phyloP scores from a whole-genome alignment of 805 yeast genomes.

The Cyberlindnera maritima region DNA sequence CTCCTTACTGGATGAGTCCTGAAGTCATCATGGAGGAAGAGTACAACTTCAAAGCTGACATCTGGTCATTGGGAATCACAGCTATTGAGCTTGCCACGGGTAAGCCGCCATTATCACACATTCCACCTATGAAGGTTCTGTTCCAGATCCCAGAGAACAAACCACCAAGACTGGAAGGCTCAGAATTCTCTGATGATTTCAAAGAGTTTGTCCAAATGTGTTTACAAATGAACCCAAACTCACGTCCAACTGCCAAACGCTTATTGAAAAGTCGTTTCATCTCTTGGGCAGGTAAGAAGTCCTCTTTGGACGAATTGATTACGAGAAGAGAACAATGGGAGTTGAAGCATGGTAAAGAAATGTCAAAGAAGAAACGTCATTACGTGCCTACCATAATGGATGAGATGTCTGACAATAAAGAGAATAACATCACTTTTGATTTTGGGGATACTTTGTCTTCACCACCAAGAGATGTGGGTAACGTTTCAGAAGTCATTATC shows the following conservation, averaged over 20 bases:
- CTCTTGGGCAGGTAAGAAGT: slow-evolving; percentile 36
- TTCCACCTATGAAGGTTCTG: slow-evolving; percentile 38
- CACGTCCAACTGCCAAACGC: slow-evolving; percentile 61
- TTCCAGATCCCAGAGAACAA: slow-evolving; percentile 51
- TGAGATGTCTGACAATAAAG: background rate
- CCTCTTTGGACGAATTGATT: slow-evolving; percentile 38
- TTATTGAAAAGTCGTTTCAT: slow-evolving; percentile 60
- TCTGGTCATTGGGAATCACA: slow-evolving; percentile 97
- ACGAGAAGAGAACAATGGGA: slow-evolving; percentile 44
- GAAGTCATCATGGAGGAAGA: slow-evolving; percentile 93
- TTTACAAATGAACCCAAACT: slow-evolving; percentile 63
- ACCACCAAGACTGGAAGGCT: slow-evolving; percentile 90
- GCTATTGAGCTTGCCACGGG: slow-evolving; percentile 93
- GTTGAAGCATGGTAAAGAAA: slow-evolving; percentile 5
- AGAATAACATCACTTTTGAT: slow-evolving; percentile 20
- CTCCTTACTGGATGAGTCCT: slow-evolving; percentile 99
- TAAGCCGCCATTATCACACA: slow-evolving; percentile 94
- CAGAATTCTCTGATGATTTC: slow-evolving; percentile 64
- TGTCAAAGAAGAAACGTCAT: slow-evolving; percentile 10
- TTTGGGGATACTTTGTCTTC: slow-evolving; percentile 18
- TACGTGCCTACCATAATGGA: slow-evolving; percentile 32
- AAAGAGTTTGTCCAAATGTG: slow-evolving; percentile 70
- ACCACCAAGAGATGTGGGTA: slow-evolving; percentile 1
- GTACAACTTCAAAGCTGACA: slow-evolving; percentile 85
- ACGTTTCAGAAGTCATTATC: slow-evolving; percentile 22